Percentiles rank a stretch among this genome's conserved stretches.
Conservation (phyloP, 2,329 filamentous ascomycete genomes). For the Bipolaris victoriae region DNA sequence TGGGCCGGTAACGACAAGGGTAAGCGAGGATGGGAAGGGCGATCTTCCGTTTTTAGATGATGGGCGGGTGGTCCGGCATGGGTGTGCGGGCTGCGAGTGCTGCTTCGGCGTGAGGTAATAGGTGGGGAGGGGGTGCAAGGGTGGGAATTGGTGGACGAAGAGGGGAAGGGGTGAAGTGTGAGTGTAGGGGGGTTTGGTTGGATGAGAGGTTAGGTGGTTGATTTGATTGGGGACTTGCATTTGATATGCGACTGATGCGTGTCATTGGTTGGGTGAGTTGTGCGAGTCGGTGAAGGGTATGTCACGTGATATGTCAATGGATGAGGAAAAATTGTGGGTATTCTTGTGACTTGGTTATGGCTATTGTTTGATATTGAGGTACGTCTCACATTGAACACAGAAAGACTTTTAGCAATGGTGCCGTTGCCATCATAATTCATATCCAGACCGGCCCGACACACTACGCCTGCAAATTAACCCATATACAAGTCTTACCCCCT, state of each 20-base stretch:
- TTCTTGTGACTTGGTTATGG: neutral
- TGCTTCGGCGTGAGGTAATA: neutral
- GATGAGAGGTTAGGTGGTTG: neutral
- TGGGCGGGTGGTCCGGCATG: neutral
- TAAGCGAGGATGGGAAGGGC: slow-evolving; percentile 2
- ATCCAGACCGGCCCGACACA: neutral
- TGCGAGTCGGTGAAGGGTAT: neutral
- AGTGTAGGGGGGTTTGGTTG: neutral
- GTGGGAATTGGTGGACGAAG: neutral
- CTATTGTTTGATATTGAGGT: neutral
- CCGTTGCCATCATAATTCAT: neutral
- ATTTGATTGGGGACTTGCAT: neutral
- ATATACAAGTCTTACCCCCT: neutral
- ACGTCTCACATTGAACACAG: no score
- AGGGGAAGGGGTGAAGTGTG: neutral
- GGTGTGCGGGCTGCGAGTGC: neutral
- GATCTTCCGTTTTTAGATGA: slow-evolving; percentile 4
- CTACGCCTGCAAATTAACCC: neutral
- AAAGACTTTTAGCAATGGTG: neutral
- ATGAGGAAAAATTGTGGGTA: neutral
- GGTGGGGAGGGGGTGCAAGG: neutral
- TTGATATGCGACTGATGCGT: neutral
- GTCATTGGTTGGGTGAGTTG: neutral
- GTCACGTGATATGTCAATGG: neutral
- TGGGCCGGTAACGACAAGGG: neutral